Percentiles rank a stretch among this genome's conserved stretches.
Conservation (phyloP, 495 filamentous ascomycete species). For the Penicillium nucicola region DNA sequence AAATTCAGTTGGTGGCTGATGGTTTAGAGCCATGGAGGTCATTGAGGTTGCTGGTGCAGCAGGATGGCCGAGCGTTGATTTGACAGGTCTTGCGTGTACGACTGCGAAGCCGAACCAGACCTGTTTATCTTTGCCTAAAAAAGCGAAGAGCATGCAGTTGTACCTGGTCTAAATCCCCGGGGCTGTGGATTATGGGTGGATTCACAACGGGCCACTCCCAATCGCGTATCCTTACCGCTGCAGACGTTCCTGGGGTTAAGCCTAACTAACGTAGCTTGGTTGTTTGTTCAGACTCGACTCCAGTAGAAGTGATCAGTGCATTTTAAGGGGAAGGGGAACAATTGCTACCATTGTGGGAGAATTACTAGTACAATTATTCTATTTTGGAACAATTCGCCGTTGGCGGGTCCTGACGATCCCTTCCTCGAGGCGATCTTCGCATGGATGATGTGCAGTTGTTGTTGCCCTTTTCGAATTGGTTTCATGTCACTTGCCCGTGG, state of each 20-base stretch:
- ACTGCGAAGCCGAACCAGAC: not conserved
- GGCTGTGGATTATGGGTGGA: slow-evolving; percentile 4
- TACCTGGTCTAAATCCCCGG: slow-evolving; percentile 12
- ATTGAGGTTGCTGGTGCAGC: not conserved
- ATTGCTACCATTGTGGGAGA: too few relatives aligned
- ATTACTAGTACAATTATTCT: too few relatives aligned
- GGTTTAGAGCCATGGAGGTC: not conserved
- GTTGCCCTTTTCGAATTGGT: slow-evolving; percentile 8
- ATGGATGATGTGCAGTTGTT: slow-evolving; percentile 11
- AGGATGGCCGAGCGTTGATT: not conserved
- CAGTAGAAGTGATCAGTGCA: too few relatives aligned
- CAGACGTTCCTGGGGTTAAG: not conserved
- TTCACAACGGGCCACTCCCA: slow-evolving; percentile 12
- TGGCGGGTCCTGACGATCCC: slow-evolving; percentile 19
- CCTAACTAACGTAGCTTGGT: not conserved
- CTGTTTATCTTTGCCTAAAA: slow-evolving; percentile 6
- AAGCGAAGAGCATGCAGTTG: slow-evolving; percentile 4
- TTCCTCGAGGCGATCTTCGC: slow-evolving; percentile 15
- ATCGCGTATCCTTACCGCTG: slow-evolving; percentile 1
- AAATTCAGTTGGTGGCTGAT: not conserved
- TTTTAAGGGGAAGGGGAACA: too few relatives aligned
- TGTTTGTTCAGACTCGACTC: not conserved
- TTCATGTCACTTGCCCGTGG: not conserved
- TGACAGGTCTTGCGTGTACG: not conserved
- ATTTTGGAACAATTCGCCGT: slow-evolving; percentile 7